Percentiles rank a stretch among this genome's conserved stretches.
phyloP scores from a whole-genome alignment of 441 rosid genomes.

The Syzygium malaccense region DNA sequence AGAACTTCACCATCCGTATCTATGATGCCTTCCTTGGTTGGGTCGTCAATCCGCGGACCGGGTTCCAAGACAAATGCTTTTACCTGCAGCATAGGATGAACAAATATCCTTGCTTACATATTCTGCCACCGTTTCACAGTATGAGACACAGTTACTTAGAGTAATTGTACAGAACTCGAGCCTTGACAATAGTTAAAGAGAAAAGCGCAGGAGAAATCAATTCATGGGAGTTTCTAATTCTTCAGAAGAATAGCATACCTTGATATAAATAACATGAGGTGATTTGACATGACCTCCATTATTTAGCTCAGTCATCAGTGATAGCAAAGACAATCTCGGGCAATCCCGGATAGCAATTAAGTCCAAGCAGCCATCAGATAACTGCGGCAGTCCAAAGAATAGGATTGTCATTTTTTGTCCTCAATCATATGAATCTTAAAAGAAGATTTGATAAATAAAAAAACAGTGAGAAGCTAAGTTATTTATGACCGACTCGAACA shows the following conservation, averaged over 20 bases:
- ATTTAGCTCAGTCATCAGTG: conserved; percentile 45
- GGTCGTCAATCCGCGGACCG: conserved; percentile 39
- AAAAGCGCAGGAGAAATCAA: neutral
- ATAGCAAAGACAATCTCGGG: conserved; percentile 55
- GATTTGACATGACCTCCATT: conserved; percentile 70
- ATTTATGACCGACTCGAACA: neutral
- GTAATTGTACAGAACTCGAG: neutral
- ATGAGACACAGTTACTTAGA: neutral
- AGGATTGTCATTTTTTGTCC: neutral
- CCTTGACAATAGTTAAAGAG: neutral
- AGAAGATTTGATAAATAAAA: neutral
- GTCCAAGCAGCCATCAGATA: conserved; percentile 88
- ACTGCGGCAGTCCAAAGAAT: conserved; percentile 29
- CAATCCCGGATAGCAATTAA: conserved; percentile 52
- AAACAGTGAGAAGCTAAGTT: neutral
- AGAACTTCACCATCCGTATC: conserved; percentile 89
- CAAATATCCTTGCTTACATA: neutral
- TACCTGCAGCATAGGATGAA: conserved; percentile 39
- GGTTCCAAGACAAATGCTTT: conserved; percentile 81
- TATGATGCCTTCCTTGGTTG: conserved; percentile 70
- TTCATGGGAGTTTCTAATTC: neutral
- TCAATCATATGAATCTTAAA: neutral
- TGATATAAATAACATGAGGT: conserved; percentile 52
- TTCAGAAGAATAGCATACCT: conserved; percentile 33
- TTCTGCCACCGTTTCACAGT: neutral